A percentile compares a stretch with the other conserved stretches of the same genome.
Evolutionary conservation across 2,329 filamentous ascomycete genomes (phyloP).

Genomic region (Xylaria hypoxylon): DNA sequence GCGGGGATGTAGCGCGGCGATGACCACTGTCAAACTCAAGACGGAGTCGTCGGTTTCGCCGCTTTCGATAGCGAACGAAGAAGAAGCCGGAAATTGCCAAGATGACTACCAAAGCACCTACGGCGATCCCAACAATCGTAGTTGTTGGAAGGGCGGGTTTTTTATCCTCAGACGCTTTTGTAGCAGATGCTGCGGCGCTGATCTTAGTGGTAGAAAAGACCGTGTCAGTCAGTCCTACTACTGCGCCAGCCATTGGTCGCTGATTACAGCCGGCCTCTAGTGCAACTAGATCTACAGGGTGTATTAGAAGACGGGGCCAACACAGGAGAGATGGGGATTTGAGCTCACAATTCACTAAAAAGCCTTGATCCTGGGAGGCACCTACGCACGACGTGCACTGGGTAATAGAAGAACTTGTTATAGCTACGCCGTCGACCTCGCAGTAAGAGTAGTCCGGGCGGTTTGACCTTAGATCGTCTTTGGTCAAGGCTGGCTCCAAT

Average conservation of each 20-base stretch:
- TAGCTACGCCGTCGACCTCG: constrained; percentile 53
- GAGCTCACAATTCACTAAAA: constrained; percentile 63
- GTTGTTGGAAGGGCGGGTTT: constrained; percentile 51
- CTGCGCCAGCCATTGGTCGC: constrained; percentile 53
- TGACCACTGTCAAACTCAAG: constrained; percentile 43
- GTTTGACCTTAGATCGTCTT: constrained; percentile 53
- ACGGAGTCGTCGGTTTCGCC: constrained; percentile 53
- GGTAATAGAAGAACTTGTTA: constrained; percentile 52
- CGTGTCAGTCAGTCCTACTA: constrained; percentile 58
- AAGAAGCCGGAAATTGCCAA: constrained; percentile 54
- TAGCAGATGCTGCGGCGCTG: constrained; percentile 52
- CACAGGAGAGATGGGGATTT: background rate
- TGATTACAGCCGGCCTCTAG: constrained; percentile 65
- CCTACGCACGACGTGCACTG: constrained; percentile 61
- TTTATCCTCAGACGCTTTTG: constrained; percentile 31
- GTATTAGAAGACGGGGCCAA: constrained; percentile 21
- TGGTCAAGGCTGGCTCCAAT: constrained; percentile 56
- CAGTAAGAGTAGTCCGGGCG: constrained; percentile 62
- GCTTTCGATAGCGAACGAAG: constrained; percentile 61
- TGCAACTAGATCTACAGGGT: constrained; percentile 59
- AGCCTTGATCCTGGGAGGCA: constrained; percentile 56
- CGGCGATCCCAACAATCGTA: constrained; percentile 59
- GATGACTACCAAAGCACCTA: constrained; percentile 55
- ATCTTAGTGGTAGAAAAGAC: constrained; percentile 57
- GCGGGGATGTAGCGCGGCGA: constrained; percentile 57